Percentiles rank a stretch among this genome's conserved stretches.
Conservation (phyloP, 208 protist genomes). For the Eutreptiella sp. region DNA sequence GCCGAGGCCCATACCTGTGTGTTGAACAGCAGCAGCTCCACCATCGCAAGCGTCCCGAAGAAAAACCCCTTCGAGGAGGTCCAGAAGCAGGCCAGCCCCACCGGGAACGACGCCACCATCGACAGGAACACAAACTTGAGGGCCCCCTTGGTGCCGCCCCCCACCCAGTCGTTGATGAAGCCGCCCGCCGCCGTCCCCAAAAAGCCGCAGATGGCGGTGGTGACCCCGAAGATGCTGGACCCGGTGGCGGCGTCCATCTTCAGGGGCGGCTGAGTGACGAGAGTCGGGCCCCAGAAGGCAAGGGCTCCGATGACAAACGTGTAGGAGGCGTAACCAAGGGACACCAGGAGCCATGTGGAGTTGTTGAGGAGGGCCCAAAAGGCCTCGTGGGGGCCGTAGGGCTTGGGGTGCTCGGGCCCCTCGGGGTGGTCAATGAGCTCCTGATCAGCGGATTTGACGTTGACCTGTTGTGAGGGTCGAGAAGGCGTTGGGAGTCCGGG, state of each 20-base stretch:
- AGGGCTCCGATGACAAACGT: constrained; percentile 71
- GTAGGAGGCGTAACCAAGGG: constrained; percentile 66
- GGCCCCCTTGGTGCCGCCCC: no score
- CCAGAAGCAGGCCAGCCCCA: no score
- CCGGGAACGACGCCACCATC: no score
- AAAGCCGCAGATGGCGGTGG: constrained; percentile 55
- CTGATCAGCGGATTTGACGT: no score
- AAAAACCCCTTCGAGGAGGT: no score
- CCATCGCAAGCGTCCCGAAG: no score
- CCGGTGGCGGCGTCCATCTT: constrained; percentile 30
- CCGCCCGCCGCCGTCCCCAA: constrained; percentile 59
- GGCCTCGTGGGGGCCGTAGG: constrained; percentile 7
- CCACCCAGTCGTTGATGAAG: constrained; percentile 50
- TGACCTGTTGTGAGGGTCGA: no score
- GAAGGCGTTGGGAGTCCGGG: no score
- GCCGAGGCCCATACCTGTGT: no score
- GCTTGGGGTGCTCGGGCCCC: not conserved
- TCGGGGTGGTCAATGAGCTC: not conserved
- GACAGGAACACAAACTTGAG: no score
- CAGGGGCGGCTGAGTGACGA: constrained; percentile 61
- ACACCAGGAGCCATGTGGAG: constrained; percentile 51
- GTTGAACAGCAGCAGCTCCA: no score
- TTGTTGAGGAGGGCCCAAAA: constrained; percentile 48
- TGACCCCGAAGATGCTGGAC: constrained; percentile 47
- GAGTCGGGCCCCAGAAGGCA: constrained; percentile 62